Evolutionary conservation across 352 stramenopile genomes (phyloP), one percentile per base, ranked within the genome.

Genomic region (Phytopythium litorale): DNA sequence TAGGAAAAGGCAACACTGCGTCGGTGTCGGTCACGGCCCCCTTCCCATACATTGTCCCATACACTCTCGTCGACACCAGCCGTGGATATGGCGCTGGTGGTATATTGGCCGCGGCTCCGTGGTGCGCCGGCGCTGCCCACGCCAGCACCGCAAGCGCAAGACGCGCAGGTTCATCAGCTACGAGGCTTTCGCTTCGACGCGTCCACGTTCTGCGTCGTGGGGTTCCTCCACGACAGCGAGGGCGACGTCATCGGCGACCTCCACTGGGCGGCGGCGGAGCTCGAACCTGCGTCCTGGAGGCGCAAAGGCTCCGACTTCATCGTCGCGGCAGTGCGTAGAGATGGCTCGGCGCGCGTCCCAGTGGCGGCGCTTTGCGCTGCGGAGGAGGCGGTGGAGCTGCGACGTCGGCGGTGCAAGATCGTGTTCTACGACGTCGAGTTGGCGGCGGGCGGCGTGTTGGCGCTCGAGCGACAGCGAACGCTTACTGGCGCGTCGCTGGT

Each of bases 101-200:
- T 84, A 45, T 89, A 81, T 58, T 87, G 77, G 77, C 77, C 79
- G 28, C 66, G 72, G 54, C 63, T 67, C 21, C n/a, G 67, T 38
- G 70, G 64, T 61, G 15, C 21, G 50, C 56, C 60, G 13, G 33
- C 43, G 49, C 46, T 15, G 30, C 32, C 30, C 25, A 13, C 30
- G 30, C 25, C 4, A 8, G 7, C 33, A 5, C 33, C 33, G 11
- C 33, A 38, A 38, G 7, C 33, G 11, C 33, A 38, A 1, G 33
- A 38, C 33, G 11, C 7, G 33, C 7, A 38, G 7, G 33, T 38
- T 5, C 33, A 38, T 12, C 51, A 32, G 51, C 51, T 64, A 58
- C 13, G 71, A 35, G 78, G 76, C 42, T 66, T 59, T 12, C 62
- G 62, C 0, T 25, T 70, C 23, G 58, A 66, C 52, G 32, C 38